Base-by-base conservation (phyloP, 1,139 yeast species). In the Hansenula lynferdii region DNA sequence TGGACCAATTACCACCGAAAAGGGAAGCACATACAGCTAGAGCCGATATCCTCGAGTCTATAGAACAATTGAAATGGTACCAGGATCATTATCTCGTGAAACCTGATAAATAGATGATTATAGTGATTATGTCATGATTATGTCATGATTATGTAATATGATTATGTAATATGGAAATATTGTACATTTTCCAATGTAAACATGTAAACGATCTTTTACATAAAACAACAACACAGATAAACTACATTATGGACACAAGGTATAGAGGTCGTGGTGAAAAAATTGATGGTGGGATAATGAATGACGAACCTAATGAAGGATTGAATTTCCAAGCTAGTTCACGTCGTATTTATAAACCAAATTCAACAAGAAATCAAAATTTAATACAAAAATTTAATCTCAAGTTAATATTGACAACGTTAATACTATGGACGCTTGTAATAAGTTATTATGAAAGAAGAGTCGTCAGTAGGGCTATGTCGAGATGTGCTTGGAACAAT, bases 31-130 rank as follows among this genome's bases (percentile, higher is more conserved):
- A 94, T 58, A 90, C 97, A 0, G 98, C 98, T 0, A 75, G 75
- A 49, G 70, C 80, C 10, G 99, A 94, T 61, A 90, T 94, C 35
- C 54, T 85, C 39, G 98, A 92, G 58, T 86, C 96, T 55, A 90
- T 94, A 31, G 75, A 64, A 11, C 96, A 92, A 57, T 68, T 92
- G 54, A 72, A 69, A 50, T 92, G 94, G 87, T 87, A 81, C 58
- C 67, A 74, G 40, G 75, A 80, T 16, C 66, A 84, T 52, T 89
- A 86, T 51, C 66, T 81, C n/a, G n/a, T n/a, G n/a, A n/a, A n/a
- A n/a, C n/a, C n/a, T n/a, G n/a, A n/a, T n/a, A n/a, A n/a, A n/a
- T n/a, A n/a, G n/a, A n/a, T n/a, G n/a, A n/a, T n/a, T n/a, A n/a
- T n/a, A n/a, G n/a, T n/a, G n/a, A n/a, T n/a, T n/a, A n/a, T n/a